Evolutionary conservation across 108 stramenopile genomes (phyloP).

Genomic region (Nitzschia putrida): DNA sequence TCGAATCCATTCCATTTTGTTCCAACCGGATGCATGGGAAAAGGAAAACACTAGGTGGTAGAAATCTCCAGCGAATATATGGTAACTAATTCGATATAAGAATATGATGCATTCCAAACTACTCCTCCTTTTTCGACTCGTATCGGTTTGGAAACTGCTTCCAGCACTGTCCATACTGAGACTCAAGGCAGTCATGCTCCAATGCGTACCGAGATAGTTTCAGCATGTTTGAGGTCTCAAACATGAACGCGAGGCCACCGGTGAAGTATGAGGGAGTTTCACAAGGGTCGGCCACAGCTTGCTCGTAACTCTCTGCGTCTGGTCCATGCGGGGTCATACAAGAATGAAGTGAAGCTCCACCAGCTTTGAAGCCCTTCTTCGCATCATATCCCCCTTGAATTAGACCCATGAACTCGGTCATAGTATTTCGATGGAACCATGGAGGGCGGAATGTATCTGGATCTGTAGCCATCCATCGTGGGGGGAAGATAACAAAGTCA

Average conservation of each 20-base stretch:
- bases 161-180: slow-evolving; percentile 36
- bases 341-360: slow-evolving; percentile 83
- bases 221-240: slow-evolving; percentile 83
- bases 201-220: slow-evolving; percentile 62
- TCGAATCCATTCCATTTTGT: no score
- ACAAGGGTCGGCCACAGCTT: slow-evolving; percentile 62
- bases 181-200: slow-evolving; percentile 27
- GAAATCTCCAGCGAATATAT: no score
- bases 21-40: no score
- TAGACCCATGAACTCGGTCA: slow-evolving; percentile 95
- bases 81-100: no score
- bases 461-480: slow-evolving; percentile 90
- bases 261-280: slow-evolving; percentile 72
- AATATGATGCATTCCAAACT: neutral
- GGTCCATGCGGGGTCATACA: slow-evolving; percentile 94
- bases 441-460: slow-evolving; percentile 91
- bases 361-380: slow-evolving; percentile 74
- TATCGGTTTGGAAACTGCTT: slow-evolving; percentile 18
- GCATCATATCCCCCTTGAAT: slow-evolving; percentile 89
- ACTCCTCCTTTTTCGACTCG: slow-evolving; percentile 18
- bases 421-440: slow-evolving; percentile 92
- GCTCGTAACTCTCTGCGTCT: slow-evolving; percentile 70
- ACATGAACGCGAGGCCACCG: slow-evolving; percentile 94
- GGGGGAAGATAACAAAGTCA: slow-evolving; percentile 95
- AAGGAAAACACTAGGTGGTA: no score